Conservation (phyloP, 306 rosid species). For the Glycyrrhiza uralensis region DNA sequence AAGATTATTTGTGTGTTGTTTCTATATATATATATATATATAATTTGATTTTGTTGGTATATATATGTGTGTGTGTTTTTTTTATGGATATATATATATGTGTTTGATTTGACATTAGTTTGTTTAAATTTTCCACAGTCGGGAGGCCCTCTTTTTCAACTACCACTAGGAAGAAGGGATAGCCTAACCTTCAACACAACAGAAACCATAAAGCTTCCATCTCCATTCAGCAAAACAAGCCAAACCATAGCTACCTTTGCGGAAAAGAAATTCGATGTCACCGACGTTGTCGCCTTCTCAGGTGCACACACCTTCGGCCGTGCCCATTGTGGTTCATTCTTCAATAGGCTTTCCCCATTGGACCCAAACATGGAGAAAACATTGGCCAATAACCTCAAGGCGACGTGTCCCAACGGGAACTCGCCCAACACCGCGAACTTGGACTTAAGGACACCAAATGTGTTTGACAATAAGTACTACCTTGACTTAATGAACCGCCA, state of each 20-base stretch:
- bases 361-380: conserved; percentile 51
- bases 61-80: too few species aligned
- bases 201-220: conserved; percentile 34
- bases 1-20: too few species aligned
- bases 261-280: too few species aligned
- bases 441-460: conserved; percentile 46
- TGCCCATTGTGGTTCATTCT: conserved; percentile 45
- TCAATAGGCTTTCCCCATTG: conserved; percentile 43
- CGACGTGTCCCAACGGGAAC: conserved; percentile 17
- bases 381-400: conserved; percentile 41
- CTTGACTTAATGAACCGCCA: conserved; percentile 50
- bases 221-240: too few species aligned
- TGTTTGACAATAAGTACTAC: conserved; percentile 61
- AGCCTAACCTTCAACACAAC: conserved; percentile 34
- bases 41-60: too few species aligned
- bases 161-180: conserved; percentile 64
- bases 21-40: too few species aligned
- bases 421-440: conserved; percentile 31
- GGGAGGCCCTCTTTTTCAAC: conserved; percentile 52
- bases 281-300: conserved; percentile 52
- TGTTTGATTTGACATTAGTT: too few species aligned
- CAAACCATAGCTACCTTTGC: too few species aligned
- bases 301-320: conserved; percentile 69
- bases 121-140: too few species aligned
- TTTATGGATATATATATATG: too few species aligned